phyloP scores from a whole-genome alignment of 1,284 basidiomycete species.

The Coniferiporia sulphurascens region DNA sequence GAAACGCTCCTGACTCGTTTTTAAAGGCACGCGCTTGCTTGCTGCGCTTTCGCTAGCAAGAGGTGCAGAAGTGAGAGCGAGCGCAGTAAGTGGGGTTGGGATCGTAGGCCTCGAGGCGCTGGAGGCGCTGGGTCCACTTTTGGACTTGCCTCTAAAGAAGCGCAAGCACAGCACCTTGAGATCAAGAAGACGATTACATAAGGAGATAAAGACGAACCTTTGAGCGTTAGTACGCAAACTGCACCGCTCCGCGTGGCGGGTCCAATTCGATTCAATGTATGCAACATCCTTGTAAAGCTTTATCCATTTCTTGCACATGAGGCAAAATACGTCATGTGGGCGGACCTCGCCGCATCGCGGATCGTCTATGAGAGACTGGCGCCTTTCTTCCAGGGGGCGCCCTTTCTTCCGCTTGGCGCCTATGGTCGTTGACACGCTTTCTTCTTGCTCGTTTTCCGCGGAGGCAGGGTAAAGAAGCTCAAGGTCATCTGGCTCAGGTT shows the following conservation, averaged over 20 bases:
- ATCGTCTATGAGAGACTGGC: conserved; percentile 7
- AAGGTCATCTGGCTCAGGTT: neutral
- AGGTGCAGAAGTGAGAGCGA: neutral
- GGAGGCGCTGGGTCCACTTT: neutral
- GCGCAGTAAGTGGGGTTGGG: neutral
- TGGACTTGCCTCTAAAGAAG: neutral
- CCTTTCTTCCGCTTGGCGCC: conserved; percentile 14
- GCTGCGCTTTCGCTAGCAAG: neutral
- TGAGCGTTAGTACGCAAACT: neutral
- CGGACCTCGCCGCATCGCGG: conserved; percentile 13
- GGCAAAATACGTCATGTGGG: conserved; percentile 16
- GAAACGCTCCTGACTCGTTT: neutral
- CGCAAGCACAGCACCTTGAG: neutral
- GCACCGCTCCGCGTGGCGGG: conserved; percentile 17
- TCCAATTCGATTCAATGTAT: conserved; percentile 19
- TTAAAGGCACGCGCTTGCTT: neutral
- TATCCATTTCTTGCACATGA: conserved; percentile 18
- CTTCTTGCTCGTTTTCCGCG: neutral
- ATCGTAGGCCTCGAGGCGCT: neutral
- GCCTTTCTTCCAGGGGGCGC: conserved; percentile 10
- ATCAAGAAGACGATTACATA: neutral
- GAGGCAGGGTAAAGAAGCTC: neutral
- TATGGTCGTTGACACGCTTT: neutral
- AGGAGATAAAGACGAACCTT: neutral
- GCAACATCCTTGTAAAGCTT: conserved; percentile 17